phyloP scores from a whole-genome alignment of 441 rosid species.

The Cnidoscolus chayamansa region DNA sequence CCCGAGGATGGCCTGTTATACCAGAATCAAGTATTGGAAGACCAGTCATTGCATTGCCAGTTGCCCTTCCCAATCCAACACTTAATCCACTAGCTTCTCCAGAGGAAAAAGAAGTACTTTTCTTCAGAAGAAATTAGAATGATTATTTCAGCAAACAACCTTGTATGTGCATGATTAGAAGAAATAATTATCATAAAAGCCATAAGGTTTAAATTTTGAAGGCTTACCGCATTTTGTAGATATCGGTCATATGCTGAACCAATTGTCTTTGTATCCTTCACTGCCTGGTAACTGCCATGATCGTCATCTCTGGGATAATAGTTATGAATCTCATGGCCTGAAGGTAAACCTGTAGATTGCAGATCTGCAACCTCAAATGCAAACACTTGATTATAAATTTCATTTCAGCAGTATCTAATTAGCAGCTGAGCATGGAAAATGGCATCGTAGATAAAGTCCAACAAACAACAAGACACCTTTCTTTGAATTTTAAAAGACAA shows the following conservation, averaged over 20 bases:
- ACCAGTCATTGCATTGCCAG: slow-evolving; percentile 36
- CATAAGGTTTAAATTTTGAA: slow-evolving; percentile 19
- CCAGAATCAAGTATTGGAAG: slow-evolving; percentile 44
- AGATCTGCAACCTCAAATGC: slow-evolving; percentile 3
- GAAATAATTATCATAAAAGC: not conserved
- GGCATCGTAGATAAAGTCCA: not conserved
- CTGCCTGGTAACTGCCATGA: slow-evolving; percentile 34
- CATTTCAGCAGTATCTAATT: not conserved
- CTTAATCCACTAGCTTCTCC: slow-evolving; percentile 48
- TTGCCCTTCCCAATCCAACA: slow-evolving; percentile 41
- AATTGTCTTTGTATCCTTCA: slow-evolving; percentile 70
- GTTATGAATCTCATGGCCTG: slow-evolving; percentile 42
- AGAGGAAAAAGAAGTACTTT: slow-evolving; percentile 48
- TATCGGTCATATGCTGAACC: slow-evolving; percentile 76
- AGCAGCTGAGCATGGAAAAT: not conserved
- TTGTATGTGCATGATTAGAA: not conserved
- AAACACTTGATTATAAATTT: not conserved
- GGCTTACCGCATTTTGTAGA: slow-evolving; percentile 51
- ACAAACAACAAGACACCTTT: not conserved
- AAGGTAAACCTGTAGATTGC: slow-evolving; percentile 30
- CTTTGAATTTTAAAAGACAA: not conserved
- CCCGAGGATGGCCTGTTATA: slow-evolving; percentile 42
- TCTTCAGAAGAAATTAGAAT: slow-evolving; percentile 44
- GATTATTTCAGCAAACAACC: slow-evolving; percentile 24
- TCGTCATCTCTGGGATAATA: slow-evolving; percentile 58